Evolutionary conservation across 2,329 filamentous ascomycete species (phyloP).

Genomic region (Thelonectria olida): DNA sequence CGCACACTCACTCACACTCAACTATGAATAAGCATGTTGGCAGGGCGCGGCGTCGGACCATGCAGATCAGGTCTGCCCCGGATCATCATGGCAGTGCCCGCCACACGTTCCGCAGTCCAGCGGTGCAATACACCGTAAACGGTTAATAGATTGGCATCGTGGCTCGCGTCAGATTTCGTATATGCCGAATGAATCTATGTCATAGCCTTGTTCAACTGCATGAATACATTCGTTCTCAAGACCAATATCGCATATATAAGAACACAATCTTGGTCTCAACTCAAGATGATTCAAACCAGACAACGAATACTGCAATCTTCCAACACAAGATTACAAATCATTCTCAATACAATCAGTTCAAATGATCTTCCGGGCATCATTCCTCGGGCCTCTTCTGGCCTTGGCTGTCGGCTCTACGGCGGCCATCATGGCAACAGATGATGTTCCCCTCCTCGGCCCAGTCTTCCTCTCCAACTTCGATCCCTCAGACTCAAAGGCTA

Average conservation of each 20-base stretch:
- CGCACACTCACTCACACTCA: no score
- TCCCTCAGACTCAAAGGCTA: conserved; percentile 6
- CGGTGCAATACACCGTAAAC: not conserved
- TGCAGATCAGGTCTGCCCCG: no score
- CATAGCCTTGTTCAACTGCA: no score
- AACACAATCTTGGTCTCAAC: not conserved
- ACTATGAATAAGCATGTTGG: no score
- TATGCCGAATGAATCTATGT: not conserved
- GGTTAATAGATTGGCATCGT: not conserved
- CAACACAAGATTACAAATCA: no score
- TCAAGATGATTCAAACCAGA: not conserved
- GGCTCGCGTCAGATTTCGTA: not conserved
- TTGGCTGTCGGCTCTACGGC: not conserved
- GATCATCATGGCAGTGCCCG: no score
- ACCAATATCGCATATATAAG: no score
- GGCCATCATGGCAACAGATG: conserved; percentile 11
- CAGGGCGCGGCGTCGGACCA: no score
- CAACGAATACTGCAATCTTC: no score
- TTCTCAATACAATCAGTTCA: no score
- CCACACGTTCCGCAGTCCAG: not conserved
- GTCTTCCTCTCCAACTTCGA: conserved; percentile 34
- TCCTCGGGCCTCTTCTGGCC: not conserved
- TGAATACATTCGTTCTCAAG: no score
- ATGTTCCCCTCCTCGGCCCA: conserved; percentile 33
- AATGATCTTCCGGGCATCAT: not conserved